Evolutionary conservation across 164 flowering plant genomes (phyloP), one percentile per base, ranked within the genome.

Genomic region (Chimonanthus praecox): DNA sequence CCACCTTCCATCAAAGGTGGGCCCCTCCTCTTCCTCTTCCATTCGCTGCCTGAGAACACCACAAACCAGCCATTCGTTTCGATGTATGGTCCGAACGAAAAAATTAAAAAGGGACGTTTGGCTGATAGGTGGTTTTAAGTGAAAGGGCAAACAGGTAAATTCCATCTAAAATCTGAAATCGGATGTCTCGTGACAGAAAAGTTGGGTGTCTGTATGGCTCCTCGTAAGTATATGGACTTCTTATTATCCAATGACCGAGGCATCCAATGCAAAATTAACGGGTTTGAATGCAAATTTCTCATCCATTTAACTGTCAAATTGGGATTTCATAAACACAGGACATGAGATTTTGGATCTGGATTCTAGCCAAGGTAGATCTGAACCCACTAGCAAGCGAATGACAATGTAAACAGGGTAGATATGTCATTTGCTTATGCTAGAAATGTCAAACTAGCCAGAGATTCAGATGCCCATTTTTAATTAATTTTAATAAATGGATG

Each of bases 211-310:
- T 20, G 0, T 20, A 0, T 20, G 21, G 21, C 21, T 20, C 21
- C 21, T 0, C 21, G 88, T 76, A 64, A 10, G 49, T 54, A 7
- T 54, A 54, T 54, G 15, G 60, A 58, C 16, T 2, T 10, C 61
- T 58, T 58, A 10, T 58, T 58, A 58, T 58, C 16, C 11, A 2
- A 6, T 50, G 58, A 50, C 7, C 58, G 58, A 11, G 7, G 11
- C 7, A 50, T 6, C 7, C 0, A 50, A 50, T 6, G 7, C 7
- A 50, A 6, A 11, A 11, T 50, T 6, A 50, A 50, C 7, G 11
- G 11, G 11, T 6, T 6, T 50, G 58, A 50, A 11, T 11, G 9
- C 9, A 6, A 11, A 11, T 50, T 50, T 50, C 7, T 50, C 58
- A 6, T 11, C 7, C 11, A 6, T 11, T 11, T 50, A 6, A 50